Percentiles rank a stretch among this genome's conserved stretches.
Evolutionary conservation across 1,284 basidiomycete species (phyloP).

Genomic region (Takashimella tepidaria): DNA sequence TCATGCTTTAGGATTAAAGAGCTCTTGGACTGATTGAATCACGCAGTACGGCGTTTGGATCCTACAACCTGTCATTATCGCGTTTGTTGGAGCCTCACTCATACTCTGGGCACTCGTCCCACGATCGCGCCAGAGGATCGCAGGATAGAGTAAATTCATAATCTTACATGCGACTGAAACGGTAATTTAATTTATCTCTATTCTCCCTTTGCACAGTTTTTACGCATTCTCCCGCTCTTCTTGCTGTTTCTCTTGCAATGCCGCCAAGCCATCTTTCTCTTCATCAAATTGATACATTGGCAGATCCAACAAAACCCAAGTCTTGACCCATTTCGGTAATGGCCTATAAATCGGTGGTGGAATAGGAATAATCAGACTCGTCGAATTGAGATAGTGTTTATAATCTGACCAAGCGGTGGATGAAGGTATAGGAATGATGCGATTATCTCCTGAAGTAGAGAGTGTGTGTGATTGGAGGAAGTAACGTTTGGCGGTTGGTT

Average conservation of each 20-base stretch:
- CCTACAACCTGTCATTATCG: conserved; percentile 39
- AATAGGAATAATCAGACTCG: conserved; percentile 63
- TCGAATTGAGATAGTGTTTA: conserved; percentile 56
- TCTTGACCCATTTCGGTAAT: conserved; percentile 58
- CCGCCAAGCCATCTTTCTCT: conserved; percentile 52
- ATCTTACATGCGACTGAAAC: too few relatives aligned
- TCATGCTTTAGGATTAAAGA: not conserved
- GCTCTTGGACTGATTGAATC: conserved; percentile 1
- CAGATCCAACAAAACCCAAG: conserved; percentile 59
- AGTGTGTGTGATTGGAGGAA: conserved; percentile 56
- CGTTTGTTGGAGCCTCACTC: conserved; percentile 26
- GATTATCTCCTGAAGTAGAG: not conserved
- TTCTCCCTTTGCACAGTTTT: not conserved
- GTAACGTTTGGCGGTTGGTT: conserved; percentile 62
- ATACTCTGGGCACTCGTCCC: conserved; percentile 29
- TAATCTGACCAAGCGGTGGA: conserved; percentile 54
- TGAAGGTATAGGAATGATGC: not conserved
- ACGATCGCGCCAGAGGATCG: conserved; percentile 1
- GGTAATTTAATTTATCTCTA: not conserved
- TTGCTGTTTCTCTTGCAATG: conserved; percentile 47
- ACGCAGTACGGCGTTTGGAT: conserved; percentile 39
- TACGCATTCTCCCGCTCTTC: conserved; percentile 21
- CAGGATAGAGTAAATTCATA: too few relatives aligned
- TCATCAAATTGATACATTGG: conserved; percentile 61
- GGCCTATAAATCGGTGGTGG: conserved; percentile 58